A percentile compares a stretch with the other conserved stretches of the same genome.
Conservation (phyloP, 768 basidiomycete species). For the Coprinopsis marcescibilis region DNA sequence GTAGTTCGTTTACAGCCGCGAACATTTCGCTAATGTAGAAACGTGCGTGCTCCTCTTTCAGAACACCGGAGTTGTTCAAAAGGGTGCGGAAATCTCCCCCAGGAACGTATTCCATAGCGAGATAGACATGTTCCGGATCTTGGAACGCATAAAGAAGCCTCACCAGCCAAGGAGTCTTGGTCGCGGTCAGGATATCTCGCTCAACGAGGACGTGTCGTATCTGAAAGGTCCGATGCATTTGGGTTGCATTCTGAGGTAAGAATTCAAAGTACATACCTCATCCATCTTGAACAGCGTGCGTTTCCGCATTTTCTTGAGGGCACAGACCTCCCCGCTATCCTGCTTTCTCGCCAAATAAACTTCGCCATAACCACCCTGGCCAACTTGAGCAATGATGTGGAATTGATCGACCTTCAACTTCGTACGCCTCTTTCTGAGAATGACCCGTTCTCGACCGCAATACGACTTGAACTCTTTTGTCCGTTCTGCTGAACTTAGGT, state of each 20-base stretch:
- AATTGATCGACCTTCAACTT: constrained; percentile 94
- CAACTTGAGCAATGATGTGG: constrained; percentile 97
- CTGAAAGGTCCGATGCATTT: constrained; percentile 30
- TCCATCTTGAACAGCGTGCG: constrained; percentile 96
- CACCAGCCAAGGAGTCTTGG: constrained; percentile 97
- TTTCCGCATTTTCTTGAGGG: constrained; percentile 96
- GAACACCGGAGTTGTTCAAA: constrained; percentile 94
- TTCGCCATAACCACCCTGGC: constrained; percentile 98
- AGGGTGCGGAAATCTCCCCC: constrained; percentile 98
- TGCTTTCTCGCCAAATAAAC: constrained; percentile 94
- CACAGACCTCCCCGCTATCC: constrained; percentile 95
- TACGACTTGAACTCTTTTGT: constrained; percentile 87
- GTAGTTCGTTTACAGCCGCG: constrained; percentile 85
- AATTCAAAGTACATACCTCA: constrained; percentile 51
- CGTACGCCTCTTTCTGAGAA: constrained; percentile 87
- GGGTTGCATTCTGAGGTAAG: background rate
- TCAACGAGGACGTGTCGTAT: constrained; percentile 98
- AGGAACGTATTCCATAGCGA: constrained; percentile 99
- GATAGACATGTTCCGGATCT: constrained; percentile 83
- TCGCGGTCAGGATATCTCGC: constrained; percentile 94
- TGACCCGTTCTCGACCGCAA: constrained; percentile 86
- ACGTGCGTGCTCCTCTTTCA: constrained; percentile 94
- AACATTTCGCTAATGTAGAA: constrained; percentile 99
- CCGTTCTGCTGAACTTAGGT: constrained; percentile 50
- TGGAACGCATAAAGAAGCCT: constrained; percentile 95